Percentiles rank a stretch among this genome's conserved stretches.
These are phyloP conservation scores for Daldinia caldariorum DNA, from an alignment of 495 filamentous ascomycete species.

Conservation along the genomic window DNA sequence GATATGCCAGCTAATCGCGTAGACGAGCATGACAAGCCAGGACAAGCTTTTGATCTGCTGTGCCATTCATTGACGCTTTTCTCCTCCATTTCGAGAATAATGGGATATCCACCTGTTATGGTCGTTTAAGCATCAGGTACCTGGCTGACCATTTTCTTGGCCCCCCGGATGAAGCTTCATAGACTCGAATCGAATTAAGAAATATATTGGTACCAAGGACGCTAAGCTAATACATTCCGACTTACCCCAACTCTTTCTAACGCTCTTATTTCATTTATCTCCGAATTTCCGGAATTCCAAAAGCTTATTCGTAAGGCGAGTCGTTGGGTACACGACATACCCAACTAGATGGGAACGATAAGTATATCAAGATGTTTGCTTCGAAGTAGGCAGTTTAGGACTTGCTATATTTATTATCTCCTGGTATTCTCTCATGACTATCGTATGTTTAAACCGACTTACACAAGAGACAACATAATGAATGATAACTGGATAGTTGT, in stretches of 20 bases:
- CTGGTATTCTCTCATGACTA: no score
- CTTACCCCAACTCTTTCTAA: slow-evolving; percentile 1
- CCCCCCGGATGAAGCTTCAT: not conserved
- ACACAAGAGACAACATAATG: not conserved
- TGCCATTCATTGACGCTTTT: not conserved
- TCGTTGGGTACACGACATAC: not conserved
- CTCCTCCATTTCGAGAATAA: not conserved
- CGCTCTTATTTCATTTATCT: not conserved
- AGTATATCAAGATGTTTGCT: no score
- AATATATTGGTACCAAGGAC: not conserved
- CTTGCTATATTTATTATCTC: no score
- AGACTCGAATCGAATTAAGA: not conserved
- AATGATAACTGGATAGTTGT: not conserved
- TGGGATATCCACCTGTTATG: not conserved
- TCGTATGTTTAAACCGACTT: not conserved
- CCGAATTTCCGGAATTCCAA: not conserved
- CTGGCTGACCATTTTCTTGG: not conserved
- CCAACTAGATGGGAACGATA: no score
- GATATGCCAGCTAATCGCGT: slow-evolving; percentile 16
- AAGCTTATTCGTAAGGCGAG: not conserved
- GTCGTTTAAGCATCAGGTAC: not conserved
- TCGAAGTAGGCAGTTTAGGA: no score
- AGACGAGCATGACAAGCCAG: not conserved
- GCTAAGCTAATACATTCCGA: not conserved
- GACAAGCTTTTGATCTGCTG: not conserved